Evolutionary conservation across 2,329 filamentous ascomycete genomes (phyloP).

Genomic region (Colletotrichum tanaceti): DNA sequence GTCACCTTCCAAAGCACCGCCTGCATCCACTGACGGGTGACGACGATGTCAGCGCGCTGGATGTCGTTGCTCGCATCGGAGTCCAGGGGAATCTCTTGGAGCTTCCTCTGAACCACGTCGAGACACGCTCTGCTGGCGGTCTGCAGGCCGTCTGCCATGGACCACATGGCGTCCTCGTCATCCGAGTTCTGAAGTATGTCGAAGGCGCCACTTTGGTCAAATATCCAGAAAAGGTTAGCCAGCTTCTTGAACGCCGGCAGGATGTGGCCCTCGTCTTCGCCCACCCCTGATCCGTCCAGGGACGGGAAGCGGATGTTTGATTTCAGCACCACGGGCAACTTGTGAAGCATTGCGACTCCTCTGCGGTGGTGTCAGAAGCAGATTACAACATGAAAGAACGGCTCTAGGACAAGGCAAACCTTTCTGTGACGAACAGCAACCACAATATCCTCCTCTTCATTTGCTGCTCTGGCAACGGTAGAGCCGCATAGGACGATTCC

Average conservation of each 20-base stretch:
- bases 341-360: slow-evolving; percentile 62
- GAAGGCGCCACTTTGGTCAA: slow-evolving; percentile 62
- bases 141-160: slow-evolving; percentile 43
- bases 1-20: slow-evolving; percentile 60
- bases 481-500: slow-evolving; percentile 53
- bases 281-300: slow-evolving; percentile 48
- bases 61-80: slow-evolving; percentile 58
- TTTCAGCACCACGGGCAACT: slow-evolving; percentile 59
- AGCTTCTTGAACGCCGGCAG: slow-evolving; percentile 62
- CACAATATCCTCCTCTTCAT: slow-evolving; percentile 55
- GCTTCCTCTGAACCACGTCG: slow-evolving; percentile 54
- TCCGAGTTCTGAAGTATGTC: slow-evolving; percentile 56
- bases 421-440: slow-evolving; percentile 56
- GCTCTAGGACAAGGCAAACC: slow-evolving; percentile 38
- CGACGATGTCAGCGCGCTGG: slow-evolving; percentile 61
- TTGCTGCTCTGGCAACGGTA: slow-evolving; percentile 55
- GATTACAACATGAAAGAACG: background rate
- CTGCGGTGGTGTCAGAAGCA: slow-evolving; percentile 43
- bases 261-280: slow-evolving; percentile 56
- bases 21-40: slow-evolving; percentile 64
- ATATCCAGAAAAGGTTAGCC: slow-evolving; percentile 61
- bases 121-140: slow-evolving; percentile 48
- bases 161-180: slow-evolving; percentile 47
- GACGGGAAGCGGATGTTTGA: slow-evolving; percentile 53
- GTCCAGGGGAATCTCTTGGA: slow-evolving; percentile 55